Conservation (phyloP, 257 asterid species). For the Rubia yunnanensis region DNA sequence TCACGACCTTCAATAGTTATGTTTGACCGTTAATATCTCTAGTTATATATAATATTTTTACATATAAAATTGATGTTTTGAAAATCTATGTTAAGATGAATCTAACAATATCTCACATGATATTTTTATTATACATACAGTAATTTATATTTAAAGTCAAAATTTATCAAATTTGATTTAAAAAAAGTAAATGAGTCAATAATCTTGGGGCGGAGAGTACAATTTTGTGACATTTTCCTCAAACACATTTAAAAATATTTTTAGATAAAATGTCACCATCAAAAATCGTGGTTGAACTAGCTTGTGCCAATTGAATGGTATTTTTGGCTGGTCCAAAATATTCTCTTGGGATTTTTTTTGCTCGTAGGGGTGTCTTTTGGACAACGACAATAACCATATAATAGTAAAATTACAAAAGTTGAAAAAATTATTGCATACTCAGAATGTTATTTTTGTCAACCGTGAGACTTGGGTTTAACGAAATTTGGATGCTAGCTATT, state of each 20-base stretch:
- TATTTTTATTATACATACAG: too few relatives aligned
- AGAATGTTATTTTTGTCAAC: not conserved
- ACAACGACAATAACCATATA: not conserved
- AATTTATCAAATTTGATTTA: too few relatives aligned
- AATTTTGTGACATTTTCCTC: not conserved
- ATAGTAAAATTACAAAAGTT: not conserved
- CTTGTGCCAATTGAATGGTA: not conserved
- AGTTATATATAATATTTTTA: too few relatives aligned
- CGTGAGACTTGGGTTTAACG: slow-evolving; percentile 2
- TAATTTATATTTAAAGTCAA: too few relatives aligned
- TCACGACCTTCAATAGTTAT: too few relatives aligned
- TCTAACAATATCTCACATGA: too few relatives aligned
- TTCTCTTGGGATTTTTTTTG: not conserved
- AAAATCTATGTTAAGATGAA: too few relatives aligned
- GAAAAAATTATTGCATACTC: not conserved
- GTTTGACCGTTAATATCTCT: too few relatives aligned
- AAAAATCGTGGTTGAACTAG: not conserved
- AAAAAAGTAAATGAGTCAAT: too few relatives aligned
- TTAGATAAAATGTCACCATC: not conserved
- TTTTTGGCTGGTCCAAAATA: not conserved
- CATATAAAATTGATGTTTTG: too few relatives aligned
- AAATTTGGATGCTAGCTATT: not conserved
- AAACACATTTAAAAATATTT: too few relatives aligned
- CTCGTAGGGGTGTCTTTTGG: not conserved
- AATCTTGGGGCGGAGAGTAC: too few relatives aligned